phyloP scores from a whole-genome alignment of 805 yeast species.

The Saturnispora sekii region DNA sequence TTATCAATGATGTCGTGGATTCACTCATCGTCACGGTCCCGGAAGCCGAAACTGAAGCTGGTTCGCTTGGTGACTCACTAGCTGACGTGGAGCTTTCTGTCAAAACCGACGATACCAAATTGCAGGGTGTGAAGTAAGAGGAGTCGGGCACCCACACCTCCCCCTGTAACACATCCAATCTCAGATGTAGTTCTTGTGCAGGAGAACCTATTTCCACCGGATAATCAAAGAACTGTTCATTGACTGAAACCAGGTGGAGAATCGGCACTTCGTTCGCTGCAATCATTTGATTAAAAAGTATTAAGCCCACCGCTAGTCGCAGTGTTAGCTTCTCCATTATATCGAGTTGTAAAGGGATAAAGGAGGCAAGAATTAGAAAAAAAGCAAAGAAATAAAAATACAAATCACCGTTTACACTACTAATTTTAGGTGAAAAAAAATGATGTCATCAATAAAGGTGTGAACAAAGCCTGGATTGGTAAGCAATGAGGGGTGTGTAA shows the following conservation, averaged over 20 bases:
- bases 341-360: too few species aligned
- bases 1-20: neutral
- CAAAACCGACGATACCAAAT: neutral
- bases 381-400: too few species aligned
- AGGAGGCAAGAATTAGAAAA: too few species aligned
- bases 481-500: too few species aligned
- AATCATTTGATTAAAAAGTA: neutral
- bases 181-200: slow-evolving; percentile 16
- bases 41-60: neutral
- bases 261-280: slow-evolving; percentile 3
- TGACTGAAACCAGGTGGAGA: slow-evolving; percentile 2
- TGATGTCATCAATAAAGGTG: too few species aligned
- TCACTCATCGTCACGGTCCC: too few species aligned
- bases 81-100: neutral
- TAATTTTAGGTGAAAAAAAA: too few species aligned
- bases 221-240: slow-evolving; percentile 16
- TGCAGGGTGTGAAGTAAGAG: neutral
- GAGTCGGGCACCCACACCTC: slow-evolving; percentile 24
- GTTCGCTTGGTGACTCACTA: neutral
- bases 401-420: too few species aligned
- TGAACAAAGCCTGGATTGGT: too few species aligned
- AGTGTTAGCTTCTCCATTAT: too few species aligned
- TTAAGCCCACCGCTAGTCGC: too few species aligned
- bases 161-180: slow-evolving; percentile 25
- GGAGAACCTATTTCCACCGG: slow-evolving; percentile 20